Evolutionary conservation across 2,329 filamentous ascomycete genomes (phyloP).

Genomic region (Tricladium varicosporioides): DNA sequence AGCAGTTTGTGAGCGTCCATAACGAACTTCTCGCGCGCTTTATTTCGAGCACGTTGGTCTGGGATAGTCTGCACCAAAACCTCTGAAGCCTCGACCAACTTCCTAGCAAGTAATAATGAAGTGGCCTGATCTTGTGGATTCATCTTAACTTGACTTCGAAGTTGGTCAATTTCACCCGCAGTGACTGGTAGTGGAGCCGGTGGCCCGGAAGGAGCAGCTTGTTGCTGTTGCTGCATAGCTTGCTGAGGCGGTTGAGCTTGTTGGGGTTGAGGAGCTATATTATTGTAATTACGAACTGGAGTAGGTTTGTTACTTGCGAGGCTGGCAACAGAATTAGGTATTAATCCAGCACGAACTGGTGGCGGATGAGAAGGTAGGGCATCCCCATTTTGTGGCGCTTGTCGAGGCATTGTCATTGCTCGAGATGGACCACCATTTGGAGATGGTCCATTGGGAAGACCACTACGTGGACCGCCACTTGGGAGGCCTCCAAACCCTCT

Average conservation of each 20-base stretch:
- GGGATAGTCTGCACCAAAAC: constrained; percentile 64
- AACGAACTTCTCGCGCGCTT: constrained; percentile 79
- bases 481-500: constrained; percentile 13
- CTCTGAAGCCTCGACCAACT: constrained; percentile 79
- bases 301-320: constrained; percentile 54
- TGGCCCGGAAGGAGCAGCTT: constrained; percentile 8
- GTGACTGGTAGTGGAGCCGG: constrained; percentile 57
- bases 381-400: constrained; percentile 30
- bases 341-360: constrained; percentile 61
- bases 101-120: constrained; percentile 75
- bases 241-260: constrained; percentile 5
- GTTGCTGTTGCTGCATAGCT: constrained; percentile 1
- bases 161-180: constrained; percentile 69
- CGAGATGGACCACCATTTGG: constrained; percentile 37
- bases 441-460: constrained; percentile 20
- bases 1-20: constrained; percentile 85
- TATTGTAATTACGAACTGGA: constrained; percentile 42
- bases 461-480: constrained; percentile 13
- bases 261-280: constrained; percentile 19
- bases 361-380: constrained; percentile 58
- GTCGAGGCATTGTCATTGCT: constrained; percentile 24
- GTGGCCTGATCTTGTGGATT: constrained; percentile 71
- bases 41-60: constrained; percentile 70
- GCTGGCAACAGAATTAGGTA: constrained; percentile 56
- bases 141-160: constrained; percentile 66